Evolutionary conservation across 2,329 filamentous ascomycete species (phyloP).

Genomic region (Macrophomina pseudophaseolina): DNA sequence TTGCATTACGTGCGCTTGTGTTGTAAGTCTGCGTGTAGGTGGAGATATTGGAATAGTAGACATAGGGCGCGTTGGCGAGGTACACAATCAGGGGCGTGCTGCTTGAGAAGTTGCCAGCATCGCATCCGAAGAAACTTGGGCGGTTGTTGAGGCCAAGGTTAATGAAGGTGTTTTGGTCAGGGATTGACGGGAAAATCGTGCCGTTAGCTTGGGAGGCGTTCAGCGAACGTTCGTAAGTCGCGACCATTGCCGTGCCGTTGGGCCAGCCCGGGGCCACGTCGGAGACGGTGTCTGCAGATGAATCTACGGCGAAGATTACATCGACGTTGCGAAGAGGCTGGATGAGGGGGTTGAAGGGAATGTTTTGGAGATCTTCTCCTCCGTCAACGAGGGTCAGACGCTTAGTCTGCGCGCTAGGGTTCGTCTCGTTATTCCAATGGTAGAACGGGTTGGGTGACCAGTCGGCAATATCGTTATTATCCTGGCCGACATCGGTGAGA

Average conservation of each 20-base stretch:
- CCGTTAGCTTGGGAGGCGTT: slow-evolving; percentile 65
- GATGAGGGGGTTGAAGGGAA: slow-evolving; percentile 78
- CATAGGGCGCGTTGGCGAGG: slow-evolving; percentile 83
- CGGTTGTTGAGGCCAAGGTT: slow-evolving; percentile 75
- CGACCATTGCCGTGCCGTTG: slow-evolving; percentile 75
- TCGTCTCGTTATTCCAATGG: slow-evolving; percentile 64
- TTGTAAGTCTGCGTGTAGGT: slow-evolving; percentile 75
- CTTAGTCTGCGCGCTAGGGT: slow-evolving; percentile 59
- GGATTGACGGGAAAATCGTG: slow-evolving; percentile 73
- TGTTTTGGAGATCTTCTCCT: slow-evolving; percentile 77
- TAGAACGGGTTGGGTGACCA: slow-evolving; percentile 80
- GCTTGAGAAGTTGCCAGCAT: slow-evolving; percentile 66
- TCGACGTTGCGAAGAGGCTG: slow-evolving; percentile 75
- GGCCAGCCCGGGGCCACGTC: slow-evolving; percentile 64
- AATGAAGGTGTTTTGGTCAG: slow-evolving; percentile 77
- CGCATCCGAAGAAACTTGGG: slow-evolving; percentile 82
- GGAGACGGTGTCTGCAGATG: slow-evolving; percentile 70
- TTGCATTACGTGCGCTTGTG: slow-evolving; percentile 70
- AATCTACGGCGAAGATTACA: slow-evolving; percentile 81
- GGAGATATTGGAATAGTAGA: slow-evolving; percentile 75
- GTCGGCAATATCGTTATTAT: slow-evolving; percentile 72
- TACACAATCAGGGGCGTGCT: slow-evolving; percentile 79
- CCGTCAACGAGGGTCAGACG: slow-evolving; percentile 77
- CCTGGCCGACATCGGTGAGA: slow-evolving; percentile 60
- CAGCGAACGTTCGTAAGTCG: slow-evolving; percentile 72